Base-by-base conservation (phyloP, 768 basidiomycete species). In the Fomitopsis serialis region DNA sequence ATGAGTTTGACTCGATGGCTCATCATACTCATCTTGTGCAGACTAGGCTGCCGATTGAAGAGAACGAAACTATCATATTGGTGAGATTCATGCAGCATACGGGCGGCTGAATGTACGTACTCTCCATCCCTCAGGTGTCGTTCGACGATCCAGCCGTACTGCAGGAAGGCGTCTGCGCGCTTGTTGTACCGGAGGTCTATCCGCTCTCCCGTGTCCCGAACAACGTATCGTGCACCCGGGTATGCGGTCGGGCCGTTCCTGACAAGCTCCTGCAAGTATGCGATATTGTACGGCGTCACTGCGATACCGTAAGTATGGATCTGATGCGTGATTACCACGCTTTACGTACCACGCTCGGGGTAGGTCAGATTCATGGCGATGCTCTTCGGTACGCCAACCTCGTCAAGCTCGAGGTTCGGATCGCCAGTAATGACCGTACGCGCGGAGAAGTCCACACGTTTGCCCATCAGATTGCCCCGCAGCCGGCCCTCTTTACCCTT, bases 1-100 rank as follows among this genome's bases (percentile, higher is more conserved):
- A 98, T 97, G 55, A 98, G 74, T 64, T 89, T 92, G 27, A 98
- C 91, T 34, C 95, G 85, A 74, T 98, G 97, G 70, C 91, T 91
- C 97, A 98, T 98, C 97, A 98, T 98, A 78, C 93, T 96, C 97
- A 98, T 98, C 72, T 99, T 99, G 71, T 99, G 97, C 70, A 98
- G 72, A 79, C 86, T 90, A 11, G 97, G 97, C 67, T 99, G 97
- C 50, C 97, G 95, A 69, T 99, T 98, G 76, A 99, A 98, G 49
- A 99, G 74, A 21, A 98, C 90, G 60, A 77, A 94, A 64, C 92
- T 94, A 56, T 6, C 34, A 36, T 50, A 21, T 12, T 1, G n/a
- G 32, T 47, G 23, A 55, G 51, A 43, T 48, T 44, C 2, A 34
- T 3, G 29, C 44, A 4, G 46, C 7, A 32, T 23, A 47, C 17